Evolutionary conservation across 2,329 filamentous ascomycete species (phyloP), one percentile per base, ranked within the genome.

Genomic region (Bipolaris bicolor): DNA sequence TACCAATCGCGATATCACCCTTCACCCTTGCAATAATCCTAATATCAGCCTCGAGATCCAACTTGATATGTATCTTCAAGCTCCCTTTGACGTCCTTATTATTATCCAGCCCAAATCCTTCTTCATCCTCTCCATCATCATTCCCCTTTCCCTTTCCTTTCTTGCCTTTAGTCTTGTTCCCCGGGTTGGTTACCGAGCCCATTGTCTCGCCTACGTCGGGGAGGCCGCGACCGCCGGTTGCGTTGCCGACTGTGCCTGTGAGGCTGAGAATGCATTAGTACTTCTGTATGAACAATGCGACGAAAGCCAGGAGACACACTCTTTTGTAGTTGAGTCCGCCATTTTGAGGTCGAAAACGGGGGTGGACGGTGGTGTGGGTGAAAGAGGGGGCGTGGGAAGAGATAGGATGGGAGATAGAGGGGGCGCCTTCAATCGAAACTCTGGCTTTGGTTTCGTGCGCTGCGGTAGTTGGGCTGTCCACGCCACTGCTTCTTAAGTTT

Each of bases 21-120:
- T 64, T 66, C 10, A 68, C 61, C 29, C 62, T 55, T 7, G 64
- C 65, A 16, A 63, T 63, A 13, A 67, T 58, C n/a, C 58, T 55
- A 24, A 68, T 68, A 33, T 67, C 64, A 13, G 62, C 65, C 37
- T 67, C 65, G 4, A 67, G 41, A 49, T 67, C 63, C n/a, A 67
- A 34, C 53, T 65, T 68, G 51, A 66, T 66, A 24, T 67, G 64
- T 9, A 67, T 55, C 48, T 67, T 68, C 54, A 68, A 44, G 24
- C 64, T 68, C 7, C 65, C 65, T 37, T 67, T 65, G 16, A 68
- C 65, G n/a, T 68, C 65, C 37, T 63, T 65, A 31, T 37, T 43
- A 9, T 67, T 62, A 5, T 68, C 65, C 2, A 65, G 41, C 9
- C 65, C 65, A 29, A 68, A 68, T 7, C 64, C 65, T 31, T 58